phyloP scores from a whole-genome alignment of 441 rosid species.

The Cnidoscolus chayamansa region DNA sequence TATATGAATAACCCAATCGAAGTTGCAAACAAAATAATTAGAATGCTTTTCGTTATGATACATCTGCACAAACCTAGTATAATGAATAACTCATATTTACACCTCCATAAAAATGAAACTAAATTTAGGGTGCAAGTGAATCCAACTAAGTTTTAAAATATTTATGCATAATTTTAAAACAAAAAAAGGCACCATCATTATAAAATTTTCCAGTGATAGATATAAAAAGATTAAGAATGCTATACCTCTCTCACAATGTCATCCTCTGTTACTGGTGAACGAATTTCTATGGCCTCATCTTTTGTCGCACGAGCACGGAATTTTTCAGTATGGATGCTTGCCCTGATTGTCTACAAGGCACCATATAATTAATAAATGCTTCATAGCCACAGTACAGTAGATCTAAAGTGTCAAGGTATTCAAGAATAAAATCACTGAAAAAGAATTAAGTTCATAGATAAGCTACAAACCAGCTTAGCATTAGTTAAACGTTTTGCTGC shows the following conservation, averaged over 20 bases:
- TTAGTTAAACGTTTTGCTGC: constrained; percentile 74
- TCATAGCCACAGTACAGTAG: neutral
- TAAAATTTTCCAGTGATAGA: neutral
- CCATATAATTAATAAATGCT: neutral
- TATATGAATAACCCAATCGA: neutral
- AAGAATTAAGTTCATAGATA: constrained; percentile 20
- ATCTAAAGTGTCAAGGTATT: neutral
- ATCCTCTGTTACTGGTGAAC: constrained; percentile 66
- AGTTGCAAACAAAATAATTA: neutral
- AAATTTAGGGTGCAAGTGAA: too few relatives aligned
- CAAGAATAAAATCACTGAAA: neutral
- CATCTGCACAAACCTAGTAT: too few relatives aligned
- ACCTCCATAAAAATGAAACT: too few relatives aligned
- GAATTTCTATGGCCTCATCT: constrained; percentile 73
- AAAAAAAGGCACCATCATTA: neutral
- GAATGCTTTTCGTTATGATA: neutral
- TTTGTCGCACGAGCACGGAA: constrained; percentile 64
- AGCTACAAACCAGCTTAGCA: constrained; percentile 56
- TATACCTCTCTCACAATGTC: constrained; percentile 72
- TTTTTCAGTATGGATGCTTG: constrained; percentile 48
- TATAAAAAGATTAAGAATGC: neutral
- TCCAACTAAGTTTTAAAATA: neutral
- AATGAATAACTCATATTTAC: too few relatives aligned
- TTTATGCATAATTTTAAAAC: neutral
- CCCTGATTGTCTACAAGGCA: constrained; percentile 23